A percentile compares a stretch with the other conserved stretches of the same genome.
Conservation (phyloP, 345 rosid genomes). For the Citropsis articulata region DNA sequence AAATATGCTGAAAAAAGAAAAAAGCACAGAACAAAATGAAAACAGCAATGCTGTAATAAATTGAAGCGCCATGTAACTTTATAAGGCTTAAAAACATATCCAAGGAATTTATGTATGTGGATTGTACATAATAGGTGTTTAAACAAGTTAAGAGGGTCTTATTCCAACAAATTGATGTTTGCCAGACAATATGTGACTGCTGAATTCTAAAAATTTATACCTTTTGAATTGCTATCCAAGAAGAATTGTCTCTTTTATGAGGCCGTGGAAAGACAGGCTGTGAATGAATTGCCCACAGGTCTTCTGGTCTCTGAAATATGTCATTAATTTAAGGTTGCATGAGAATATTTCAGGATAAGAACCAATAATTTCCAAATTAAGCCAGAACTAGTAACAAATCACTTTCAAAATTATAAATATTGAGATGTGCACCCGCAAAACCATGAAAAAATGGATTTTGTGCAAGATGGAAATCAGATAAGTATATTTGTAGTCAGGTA, state of each 20-base stretch:
- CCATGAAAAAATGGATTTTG: neutral
- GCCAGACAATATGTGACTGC: neutral
- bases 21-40: neutral
- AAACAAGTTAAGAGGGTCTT: neutral
- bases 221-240: slow-evolving; percentile 89
- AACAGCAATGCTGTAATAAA: neutral
- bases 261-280: slow-evolving; percentile 75
- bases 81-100: neutral
- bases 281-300: slow-evolving; percentile 90
- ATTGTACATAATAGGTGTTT: neutral
- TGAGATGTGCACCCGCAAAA: neutral
- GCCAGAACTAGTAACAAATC: neutral
- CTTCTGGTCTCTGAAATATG: slow-evolving; percentile 80
- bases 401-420: neutral
- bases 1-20: neutral
- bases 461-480: neutral
- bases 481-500: too few relatives aligned
- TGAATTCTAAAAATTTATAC: slow-evolving; percentile 23
- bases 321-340: slow-evolving; percentile 13
- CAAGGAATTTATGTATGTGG: neutral
- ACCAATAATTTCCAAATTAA: neutral
- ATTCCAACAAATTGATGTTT: neutral
- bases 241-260: slow-evolving; percentile 63
- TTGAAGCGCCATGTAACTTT: neutral
- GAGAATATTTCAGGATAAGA: neutral